A percentile compares a stretch with the other conserved stretches of the same genome.
Evolutionary conservation across 169 alveolate species (phyloP).

Genomic region (Perkinsus marinus): DNA sequence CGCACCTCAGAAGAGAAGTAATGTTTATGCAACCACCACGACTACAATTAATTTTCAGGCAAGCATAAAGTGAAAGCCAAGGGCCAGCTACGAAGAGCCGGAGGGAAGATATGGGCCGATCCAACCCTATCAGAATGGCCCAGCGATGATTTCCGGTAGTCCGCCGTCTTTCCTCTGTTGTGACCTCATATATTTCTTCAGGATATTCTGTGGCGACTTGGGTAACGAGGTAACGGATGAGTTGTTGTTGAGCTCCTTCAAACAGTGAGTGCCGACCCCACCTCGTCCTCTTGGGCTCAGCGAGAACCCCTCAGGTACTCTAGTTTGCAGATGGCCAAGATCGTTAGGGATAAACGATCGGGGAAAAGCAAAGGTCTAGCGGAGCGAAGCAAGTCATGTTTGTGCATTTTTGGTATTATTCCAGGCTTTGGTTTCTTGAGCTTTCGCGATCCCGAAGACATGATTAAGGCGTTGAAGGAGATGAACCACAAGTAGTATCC

Average conservation of each 20-base stretch:
- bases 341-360: conserved; percentile 83
- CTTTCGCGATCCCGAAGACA: conserved; percentile 64
- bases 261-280: conserved; percentile 55
- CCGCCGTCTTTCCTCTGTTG: too few species aligned
- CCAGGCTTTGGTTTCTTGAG: conserved; percentile 66
- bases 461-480: conserved; percentile 69
- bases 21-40: too few species aligned
- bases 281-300: conserved; percentile 69
- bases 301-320: conserved; percentile 12
- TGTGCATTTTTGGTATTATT: not conserved
- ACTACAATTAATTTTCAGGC: not conserved
- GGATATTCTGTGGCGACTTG: conserved; percentile 90
- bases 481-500: conserved; percentile 60
- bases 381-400: not conserved
- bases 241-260: conserved; percentile 85
- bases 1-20: not conserved
- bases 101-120: conserved; percentile 91
- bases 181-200: conserved; percentile 2
- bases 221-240: conserved; percentile 95
- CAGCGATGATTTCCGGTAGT: conserved; percentile 72
- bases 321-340: conserved; percentile 37
- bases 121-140: conserved; percentile 92
- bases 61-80: conserved; percentile 7
- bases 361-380: conserved; percentile 81
- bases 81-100: conserved; percentile 79